Evolutionary conservation across 1,284 basidiomycete genomes (phyloP).

Genomic region (Ustilago crameri): DNA sequence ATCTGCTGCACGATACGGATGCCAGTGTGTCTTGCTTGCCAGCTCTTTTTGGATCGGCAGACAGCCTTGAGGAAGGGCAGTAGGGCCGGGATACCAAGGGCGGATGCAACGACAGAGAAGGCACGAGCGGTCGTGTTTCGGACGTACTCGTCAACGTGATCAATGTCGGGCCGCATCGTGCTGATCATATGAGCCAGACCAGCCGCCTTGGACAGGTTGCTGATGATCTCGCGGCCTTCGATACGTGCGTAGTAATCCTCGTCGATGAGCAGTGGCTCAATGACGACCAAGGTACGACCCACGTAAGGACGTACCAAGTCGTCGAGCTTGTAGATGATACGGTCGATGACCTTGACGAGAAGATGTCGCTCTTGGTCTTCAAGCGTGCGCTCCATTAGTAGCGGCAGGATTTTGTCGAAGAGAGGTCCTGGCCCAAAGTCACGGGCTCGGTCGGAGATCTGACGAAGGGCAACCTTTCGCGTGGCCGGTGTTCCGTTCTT

Average conservation of each 20-base stretch:
- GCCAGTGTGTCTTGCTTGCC: constrained; percentile 99
- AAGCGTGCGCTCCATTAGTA: constrained; percentile 98
- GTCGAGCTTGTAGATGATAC: constrained; percentile 98
- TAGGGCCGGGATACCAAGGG: constrained; percentile 94
- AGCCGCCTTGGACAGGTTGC: constrained; percentile 97
- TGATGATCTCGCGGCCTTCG: constrained; percentile 99
- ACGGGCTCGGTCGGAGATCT: constrained; percentile 99
- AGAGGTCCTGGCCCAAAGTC: constrained; percentile 98
- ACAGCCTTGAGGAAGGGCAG: constrained; percentile 98
- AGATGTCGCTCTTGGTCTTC: constrained; percentile 99
- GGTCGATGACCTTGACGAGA: constrained; percentile 98
- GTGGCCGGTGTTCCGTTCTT: constrained; percentile 99
- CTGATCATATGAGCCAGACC: constrained; percentile 99
- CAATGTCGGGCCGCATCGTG: constrained; percentile 99
- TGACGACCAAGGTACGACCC: constrained; percentile 99
- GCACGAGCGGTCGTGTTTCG: constrained; percentile 98
- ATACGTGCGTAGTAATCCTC: constrained; percentile 99
- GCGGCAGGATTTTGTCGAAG: constrained; percentile 97
- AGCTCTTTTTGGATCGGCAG: constrained; percentile 97
- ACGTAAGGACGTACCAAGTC: constrained; percentile 98
- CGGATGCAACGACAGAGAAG: constrained; percentile 98
- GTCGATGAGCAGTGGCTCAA: constrained; percentile 97
- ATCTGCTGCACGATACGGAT: constrained; percentile 99
- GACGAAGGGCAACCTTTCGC: constrained; percentile 93
- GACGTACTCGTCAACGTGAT: constrained; percentile 99